Evolutionary conservation across 208 protist species (phyloP).

Genomic region (Trypanosoma theileri): DNA sequence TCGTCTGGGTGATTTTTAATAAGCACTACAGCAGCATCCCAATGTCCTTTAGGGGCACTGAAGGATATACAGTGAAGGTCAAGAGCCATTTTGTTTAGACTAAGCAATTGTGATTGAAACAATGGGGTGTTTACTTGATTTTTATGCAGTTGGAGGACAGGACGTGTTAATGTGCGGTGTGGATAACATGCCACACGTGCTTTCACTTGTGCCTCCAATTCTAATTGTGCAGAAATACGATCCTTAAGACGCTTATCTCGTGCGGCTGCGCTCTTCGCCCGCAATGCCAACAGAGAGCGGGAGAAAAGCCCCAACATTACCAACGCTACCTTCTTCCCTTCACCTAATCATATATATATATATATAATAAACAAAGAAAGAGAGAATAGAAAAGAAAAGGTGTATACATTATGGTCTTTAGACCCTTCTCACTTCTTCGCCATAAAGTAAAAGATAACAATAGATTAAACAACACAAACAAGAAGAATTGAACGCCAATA

Average conservation of each 20-base stretch:
- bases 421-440: no score
- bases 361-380: background rate
- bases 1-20: conserved; percentile 68
- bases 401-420: no score
- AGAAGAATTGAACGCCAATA: no score
- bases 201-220: conserved; percentile 60
- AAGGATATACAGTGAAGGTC: conserved; percentile 81
- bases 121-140: conserved; percentile 35
- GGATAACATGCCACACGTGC: conserved; percentile 73
- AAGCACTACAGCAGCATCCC: conserved; percentile 81
- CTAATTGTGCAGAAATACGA: conserved; percentile 48
- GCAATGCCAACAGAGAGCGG: background rate
- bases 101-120: conserved; percentile 61
- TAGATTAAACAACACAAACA: no score
- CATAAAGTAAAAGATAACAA: no score
- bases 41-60: conserved; percentile 80
- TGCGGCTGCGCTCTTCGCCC: conserved; percentile 15
- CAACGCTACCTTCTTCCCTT: background rate
- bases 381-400: no score
- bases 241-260: conserved; percentile 48
- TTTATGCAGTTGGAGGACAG: conserved; percentile 43
- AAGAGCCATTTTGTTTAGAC: conserved; percentile 52
- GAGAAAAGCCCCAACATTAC: conserved; percentile 17
- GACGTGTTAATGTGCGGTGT: conserved; percentile 74
- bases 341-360: background rate